Conservation (phyloP, 1,284 basidiomycete genomes). For the Sanghuangporus weigelae region DNA sequence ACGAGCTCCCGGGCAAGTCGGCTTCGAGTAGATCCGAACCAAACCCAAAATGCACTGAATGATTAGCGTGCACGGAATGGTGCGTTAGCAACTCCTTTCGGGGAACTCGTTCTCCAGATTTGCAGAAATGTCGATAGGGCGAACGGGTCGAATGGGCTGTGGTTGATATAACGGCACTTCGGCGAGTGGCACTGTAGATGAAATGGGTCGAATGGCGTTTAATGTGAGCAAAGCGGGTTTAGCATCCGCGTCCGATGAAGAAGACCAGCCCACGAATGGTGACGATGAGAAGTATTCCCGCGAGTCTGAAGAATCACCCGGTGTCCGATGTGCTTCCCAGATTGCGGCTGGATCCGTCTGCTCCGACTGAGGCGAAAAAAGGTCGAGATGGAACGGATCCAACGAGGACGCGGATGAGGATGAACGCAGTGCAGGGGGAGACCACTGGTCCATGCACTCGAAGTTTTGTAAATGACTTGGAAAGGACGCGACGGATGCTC, state of each 20-base stretch:
- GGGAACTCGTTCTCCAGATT: conserved; percentile 1
- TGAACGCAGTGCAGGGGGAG: conserved; percentile 12
- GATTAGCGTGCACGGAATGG: background rate
- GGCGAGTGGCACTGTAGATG: background rate
- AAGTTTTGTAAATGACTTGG: conserved; percentile 2
- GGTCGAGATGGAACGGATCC: conserved; percentile 7
- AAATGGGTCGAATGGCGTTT: background rate
- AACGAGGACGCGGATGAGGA: conserved; percentile 11
- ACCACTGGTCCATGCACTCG: conserved; percentile 10
- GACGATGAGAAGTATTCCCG: conserved; percentile 10
- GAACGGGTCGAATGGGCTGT: conserved; percentile 13
- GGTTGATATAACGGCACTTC: conserved; percentile 12
- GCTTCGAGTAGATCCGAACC: background rate
- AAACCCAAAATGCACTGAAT: background rate
- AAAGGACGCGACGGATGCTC: background rate
- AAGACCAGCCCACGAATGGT: conserved; percentile 13
- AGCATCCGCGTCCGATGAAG: conserved; percentile 1
- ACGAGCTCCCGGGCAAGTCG: background rate
- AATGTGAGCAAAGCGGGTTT: background rate
- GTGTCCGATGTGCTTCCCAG: background rate
- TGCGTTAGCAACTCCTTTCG: background rate
- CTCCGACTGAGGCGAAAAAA: conserved; percentile 10
- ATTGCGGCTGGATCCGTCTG: conserved; percentile 4
- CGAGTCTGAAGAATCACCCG: conserved; percentile 3
- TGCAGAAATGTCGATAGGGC: conserved; percentile 1